A percentile compares a stretch with the other conserved stretches of the same genome.
phyloP scores from a whole-genome alignment of 2,329 filamentous ascomycete species.

The Fusarium circinatum region DNA sequence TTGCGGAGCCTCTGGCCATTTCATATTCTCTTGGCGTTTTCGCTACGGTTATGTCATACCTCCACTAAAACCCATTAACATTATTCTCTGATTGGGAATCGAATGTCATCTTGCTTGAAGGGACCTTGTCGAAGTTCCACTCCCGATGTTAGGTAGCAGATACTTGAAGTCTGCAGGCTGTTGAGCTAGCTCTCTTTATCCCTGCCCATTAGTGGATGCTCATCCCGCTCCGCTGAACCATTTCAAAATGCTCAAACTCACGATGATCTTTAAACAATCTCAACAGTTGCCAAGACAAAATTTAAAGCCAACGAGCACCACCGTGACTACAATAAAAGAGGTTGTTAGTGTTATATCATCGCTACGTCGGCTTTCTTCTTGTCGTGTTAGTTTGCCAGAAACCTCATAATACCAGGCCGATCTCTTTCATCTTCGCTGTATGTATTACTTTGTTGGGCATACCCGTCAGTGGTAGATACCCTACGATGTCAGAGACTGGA shows the following conservation, averaged over 20 bases:
- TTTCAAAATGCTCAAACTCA: conserved; percentile 35
- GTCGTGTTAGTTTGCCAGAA: conserved; percentile 17
- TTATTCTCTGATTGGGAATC: conserved; percentile 39
- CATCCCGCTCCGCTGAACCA: conserved; percentile 41
- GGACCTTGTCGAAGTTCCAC: conserved; percentile 38
- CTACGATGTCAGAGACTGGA: conserved; percentile 26
- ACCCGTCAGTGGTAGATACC: conserved; percentile 1
- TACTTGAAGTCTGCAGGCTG: conserved; percentile 28
- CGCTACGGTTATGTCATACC: conserved; percentile 45
- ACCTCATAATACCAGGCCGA: conserved; percentile 3
- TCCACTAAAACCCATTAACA: conserved; percentile 34
- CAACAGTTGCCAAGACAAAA: conserved; percentile 35
- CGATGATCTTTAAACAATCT: conserved; percentile 40
- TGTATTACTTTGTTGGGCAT: not conserved
- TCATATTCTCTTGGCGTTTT: conserved; percentile 22
- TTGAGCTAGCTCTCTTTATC: conserved; percentile 30
- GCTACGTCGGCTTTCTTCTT: conserved; percentile 2
- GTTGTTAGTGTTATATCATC: conserved; percentile 2
- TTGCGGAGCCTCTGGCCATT: conserved; percentile 35
- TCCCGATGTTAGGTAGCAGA: conserved; percentile 28
- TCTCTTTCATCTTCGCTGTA: not conserved
- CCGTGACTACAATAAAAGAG: conserved; percentile 20
- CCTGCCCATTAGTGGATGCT: conserved; percentile 29
- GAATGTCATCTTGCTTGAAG: conserved; percentile 48
- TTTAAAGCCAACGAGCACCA: conserved; percentile 5